A percentile compares a stretch with the other conserved stretches of the same genome.
Evolutionary conservation across 768 basidiomycete genomes (phyloP).

Genomic region (Tephrocybe sp.): DNA sequence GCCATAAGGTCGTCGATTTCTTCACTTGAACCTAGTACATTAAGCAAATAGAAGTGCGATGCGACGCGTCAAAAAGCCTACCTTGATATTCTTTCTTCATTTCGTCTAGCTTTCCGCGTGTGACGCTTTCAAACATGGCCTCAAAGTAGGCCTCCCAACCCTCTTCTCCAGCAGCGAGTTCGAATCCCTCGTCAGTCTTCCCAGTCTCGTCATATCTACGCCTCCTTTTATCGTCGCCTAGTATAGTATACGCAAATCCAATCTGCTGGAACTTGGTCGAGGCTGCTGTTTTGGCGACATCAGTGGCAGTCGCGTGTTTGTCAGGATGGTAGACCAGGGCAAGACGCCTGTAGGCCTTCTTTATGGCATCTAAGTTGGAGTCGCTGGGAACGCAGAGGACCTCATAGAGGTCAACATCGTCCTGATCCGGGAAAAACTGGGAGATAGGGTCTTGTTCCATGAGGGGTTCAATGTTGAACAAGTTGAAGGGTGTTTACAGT

Average conservation of each 20-base stretch:
- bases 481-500: too few species aligned
- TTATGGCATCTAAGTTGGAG: slow-evolving; percentile 66
- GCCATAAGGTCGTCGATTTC: slow-evolving; percentile 76
- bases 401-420: slow-evolving; percentile 72
- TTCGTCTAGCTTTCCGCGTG: slow-evolving; percentile 83
- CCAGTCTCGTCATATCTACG: slow-evolving; percentile 84
- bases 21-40: slow-evolving; percentile 69
- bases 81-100: slow-evolving; percentile 96
- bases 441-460: slow-evolving; percentile 67
- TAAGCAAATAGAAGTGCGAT: background rate
- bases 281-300: slow-evolving; percentile 61
- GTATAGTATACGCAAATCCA: slow-evolving; percentile 89
- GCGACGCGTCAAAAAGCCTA: slow-evolving; percentile 23
- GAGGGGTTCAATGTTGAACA: too few species aligned
- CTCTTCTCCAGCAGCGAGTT: slow-evolving; percentile 68
- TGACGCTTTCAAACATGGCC: slow-evolving; percentile 83
- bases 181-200: slow-evolving; percentile 76
- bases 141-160: slow-evolving; percentile 98
- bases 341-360: slow-evolving; percentile 79
- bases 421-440: slow-evolving; percentile 76
- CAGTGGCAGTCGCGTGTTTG: slow-evolving; percentile 67
- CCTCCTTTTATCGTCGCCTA: slow-evolving; percentile 74
- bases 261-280: slow-evolving; percentile 87
- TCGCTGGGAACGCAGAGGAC: slow-evolving; percentile 57
- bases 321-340: slow-evolving; percentile 89